phyloP scores from a whole-genome alignment of 306 rosid genomes.

The Notholithocarpus densiflorus region DNA sequence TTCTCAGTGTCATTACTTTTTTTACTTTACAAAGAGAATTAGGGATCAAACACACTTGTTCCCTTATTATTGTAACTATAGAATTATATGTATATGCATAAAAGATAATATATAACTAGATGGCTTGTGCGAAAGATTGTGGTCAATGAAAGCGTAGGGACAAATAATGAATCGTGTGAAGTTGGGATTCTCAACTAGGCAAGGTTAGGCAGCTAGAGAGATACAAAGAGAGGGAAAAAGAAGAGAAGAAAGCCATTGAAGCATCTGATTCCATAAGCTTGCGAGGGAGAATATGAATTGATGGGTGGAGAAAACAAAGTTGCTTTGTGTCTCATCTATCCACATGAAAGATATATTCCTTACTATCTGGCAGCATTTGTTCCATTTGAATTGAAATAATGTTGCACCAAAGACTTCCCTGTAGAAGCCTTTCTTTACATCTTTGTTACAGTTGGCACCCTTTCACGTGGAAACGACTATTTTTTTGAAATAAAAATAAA shows the following conservation, averaged over 20 bases:
- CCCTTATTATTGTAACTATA: no score
- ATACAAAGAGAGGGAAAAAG: constrained; percentile 15
- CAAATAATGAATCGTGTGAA: constrained; percentile 14
- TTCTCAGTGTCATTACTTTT: no score
- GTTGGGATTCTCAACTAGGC: constrained; percentile 10
- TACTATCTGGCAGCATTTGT: constrained; percentile 48
- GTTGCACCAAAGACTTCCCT: constrained; percentile 29
- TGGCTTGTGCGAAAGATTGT: constrained; percentile 1
- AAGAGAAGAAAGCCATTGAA: constrained; percentile 30
- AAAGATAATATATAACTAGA: neutral
- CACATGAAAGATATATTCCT: constrained; percentile 44
- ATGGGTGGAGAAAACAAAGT: constrained; percentile 40
- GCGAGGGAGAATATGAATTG: constrained; percentile 26
- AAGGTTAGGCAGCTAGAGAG: constrained; percentile 25
- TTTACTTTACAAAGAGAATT: no score
- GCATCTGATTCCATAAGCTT: constrained; percentile 63
- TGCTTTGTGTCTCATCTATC: constrained; percentile 47
- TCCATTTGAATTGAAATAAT: constrained; percentile 48
- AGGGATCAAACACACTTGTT: no score
- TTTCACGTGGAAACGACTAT: neutral
- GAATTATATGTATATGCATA: no score
- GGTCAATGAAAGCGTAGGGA: constrained; percentile 1
- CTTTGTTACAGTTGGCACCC: constrained; percentile 18
- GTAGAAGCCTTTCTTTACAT: constrained; percentile 13
- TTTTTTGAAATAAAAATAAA: neutral